Evolutionary conservation across 768 basidiomycete species (phyloP).

Genomic region (Rhodosporidiobolus odoratus): DNA sequence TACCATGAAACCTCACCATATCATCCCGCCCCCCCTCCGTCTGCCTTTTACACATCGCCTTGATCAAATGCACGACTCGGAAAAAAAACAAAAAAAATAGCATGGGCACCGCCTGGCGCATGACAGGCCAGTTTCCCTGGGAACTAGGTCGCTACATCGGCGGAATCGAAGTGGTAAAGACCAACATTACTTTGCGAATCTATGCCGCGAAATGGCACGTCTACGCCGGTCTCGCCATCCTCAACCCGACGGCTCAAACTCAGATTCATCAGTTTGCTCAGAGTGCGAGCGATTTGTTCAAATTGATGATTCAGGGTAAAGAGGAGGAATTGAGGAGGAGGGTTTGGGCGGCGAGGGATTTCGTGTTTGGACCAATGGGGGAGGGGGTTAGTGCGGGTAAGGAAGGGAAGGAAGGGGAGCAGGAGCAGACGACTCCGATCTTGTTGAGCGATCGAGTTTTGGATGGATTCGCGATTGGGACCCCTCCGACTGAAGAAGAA

Average conservation of each 20-base stretch:
- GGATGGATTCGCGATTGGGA: slow-evolving; percentile 81
- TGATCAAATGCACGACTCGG: too few species aligned
- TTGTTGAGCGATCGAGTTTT: slow-evolving; percentile 76
- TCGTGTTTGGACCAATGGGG: slow-evolving; percentile 60
- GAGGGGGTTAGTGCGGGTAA: slow-evolving; percentile 36
- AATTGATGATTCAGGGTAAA: slow-evolving; percentile 75
- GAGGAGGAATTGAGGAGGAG: slow-evolving; percentile 60
- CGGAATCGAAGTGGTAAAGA: slow-evolving; percentile 96
- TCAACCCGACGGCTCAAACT: slow-evolving; percentile 79
- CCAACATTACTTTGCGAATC: slow-evolving; percentile 91
- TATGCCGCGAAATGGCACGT: slow-evolving; percentile 98
- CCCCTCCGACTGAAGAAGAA: slow-evolving; percentile 35
- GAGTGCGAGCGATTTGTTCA: slow-evolving; percentile 82
- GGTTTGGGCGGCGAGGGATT: slow-evolving; percentile 65
- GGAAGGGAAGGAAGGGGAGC: slow-evolving; percentile 31
- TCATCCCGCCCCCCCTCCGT: too few species aligned
- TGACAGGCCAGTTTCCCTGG: slow-evolving; percentile 78
- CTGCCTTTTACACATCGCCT: too few species aligned
- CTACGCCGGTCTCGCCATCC: slow-evolving; percentile 94
- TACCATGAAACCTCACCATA: too few species aligned
- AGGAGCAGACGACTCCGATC: slow-evolving; percentile 63
- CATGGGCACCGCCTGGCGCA: slow-evolving; percentile 96
- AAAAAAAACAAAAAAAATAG: too few species aligned
- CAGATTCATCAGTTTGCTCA: slow-evolving; percentile 90
- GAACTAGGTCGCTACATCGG: slow-evolving; percentile 86